Conservation (phyloP, 1,284 basidiomycete species). For the Naganishia liquefaciens region DNA sequence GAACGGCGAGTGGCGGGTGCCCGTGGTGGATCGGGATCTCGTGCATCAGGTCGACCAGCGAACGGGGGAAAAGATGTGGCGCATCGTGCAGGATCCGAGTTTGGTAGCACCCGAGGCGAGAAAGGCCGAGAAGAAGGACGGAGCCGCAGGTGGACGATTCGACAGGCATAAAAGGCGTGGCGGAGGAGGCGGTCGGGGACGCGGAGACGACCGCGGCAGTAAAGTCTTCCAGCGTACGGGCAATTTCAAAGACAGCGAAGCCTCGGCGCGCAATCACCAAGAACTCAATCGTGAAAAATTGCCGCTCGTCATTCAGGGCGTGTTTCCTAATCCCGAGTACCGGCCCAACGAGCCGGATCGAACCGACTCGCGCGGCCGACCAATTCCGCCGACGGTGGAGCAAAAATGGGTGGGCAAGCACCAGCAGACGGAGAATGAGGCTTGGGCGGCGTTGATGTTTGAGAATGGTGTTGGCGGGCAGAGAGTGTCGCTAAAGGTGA, state of each 20-base stretch:
- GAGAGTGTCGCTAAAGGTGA: conserved; percentile 19
- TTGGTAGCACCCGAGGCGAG: conserved; percentile 27
- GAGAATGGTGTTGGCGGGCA: neutral
- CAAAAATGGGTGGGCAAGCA: conserved; percentile 20
- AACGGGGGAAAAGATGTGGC: conserved; percentile 29
- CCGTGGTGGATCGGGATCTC: conserved; percentile 18
- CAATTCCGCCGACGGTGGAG: neutral
- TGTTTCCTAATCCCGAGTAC: conserved; percentile 4
- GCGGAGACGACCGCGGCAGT: conserved; percentile 3
- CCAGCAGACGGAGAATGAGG: conserved; percentile 23
- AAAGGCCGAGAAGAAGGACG: conserved; percentile 2
- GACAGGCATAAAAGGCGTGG: conserved; percentile 9
- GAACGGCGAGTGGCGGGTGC: conserved; percentile 26
- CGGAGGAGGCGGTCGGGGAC: conserved; percentile 8
- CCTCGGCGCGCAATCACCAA: conserved; percentile 15
- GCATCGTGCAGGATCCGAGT: conserved; percentile 28
- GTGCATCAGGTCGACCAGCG: conserved; percentile 21
- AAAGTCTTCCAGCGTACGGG: conserved; percentile 23
- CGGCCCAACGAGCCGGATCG: neutral
- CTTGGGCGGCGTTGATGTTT: conserved; percentile 27
- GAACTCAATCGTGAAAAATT: conserved; percentile 32
- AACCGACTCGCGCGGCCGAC: neutral
- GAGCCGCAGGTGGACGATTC: neutral
- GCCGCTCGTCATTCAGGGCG: conserved; percentile 30
- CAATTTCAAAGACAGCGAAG: conserved; percentile 18